Percentiles rank a stretch among this genome's conserved stretches.
phyloP scores from a whole-genome alignment of 2,329 filamentous ascomycete genomes.

The Nemania bipapillata region DNA sequence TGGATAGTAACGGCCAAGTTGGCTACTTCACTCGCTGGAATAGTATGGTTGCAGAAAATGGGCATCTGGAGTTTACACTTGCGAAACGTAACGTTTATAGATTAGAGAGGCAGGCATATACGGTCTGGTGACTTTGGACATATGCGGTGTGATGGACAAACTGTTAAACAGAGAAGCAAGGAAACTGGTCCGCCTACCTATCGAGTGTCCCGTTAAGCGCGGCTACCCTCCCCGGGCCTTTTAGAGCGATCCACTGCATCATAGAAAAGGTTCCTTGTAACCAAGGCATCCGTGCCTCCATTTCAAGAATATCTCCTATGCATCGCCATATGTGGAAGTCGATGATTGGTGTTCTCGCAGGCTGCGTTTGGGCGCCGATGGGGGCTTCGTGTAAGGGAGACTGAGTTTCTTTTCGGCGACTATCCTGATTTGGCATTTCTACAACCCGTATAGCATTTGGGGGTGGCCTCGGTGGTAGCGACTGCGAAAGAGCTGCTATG shows the following conservation, averaged over 20 bases:
- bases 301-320: constrained; percentile 75
- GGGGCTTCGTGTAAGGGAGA: constrained; percentile 36
- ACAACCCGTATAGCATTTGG: constrained; percentile 41
- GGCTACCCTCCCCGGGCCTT: constrained; percentile 79
- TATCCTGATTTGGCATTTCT: constrained; percentile 45
- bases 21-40: background rate
- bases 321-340: constrained; percentile 82
- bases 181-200: constrained; percentile 74
- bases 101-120: constrained; percentile 54
- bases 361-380: constrained; percentile 28
- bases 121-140: constrained; percentile 59
- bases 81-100: constrained; percentile 46
- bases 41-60: constrained; percentile 9
- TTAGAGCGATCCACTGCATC: constrained; percentile 76
- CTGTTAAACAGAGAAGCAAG: constrained; percentile 43
- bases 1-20: constrained; percentile 33
- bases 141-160: constrained; percentile 58
- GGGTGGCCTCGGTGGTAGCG: constrained; percentile 66
- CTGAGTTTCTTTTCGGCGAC: constrained; percentile 41
- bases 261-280: constrained; percentile 79
- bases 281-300: constrained; percentile 90
- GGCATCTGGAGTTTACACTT: constrained; percentile 51
- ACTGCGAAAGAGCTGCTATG: constrained; percentile 74
- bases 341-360: constrained; percentile 71
- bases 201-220: constrained; percentile 82